Conservation (phyloP, 2,329 filamentous ascomycete species). For the Metarhizium rileyi region DNA sequence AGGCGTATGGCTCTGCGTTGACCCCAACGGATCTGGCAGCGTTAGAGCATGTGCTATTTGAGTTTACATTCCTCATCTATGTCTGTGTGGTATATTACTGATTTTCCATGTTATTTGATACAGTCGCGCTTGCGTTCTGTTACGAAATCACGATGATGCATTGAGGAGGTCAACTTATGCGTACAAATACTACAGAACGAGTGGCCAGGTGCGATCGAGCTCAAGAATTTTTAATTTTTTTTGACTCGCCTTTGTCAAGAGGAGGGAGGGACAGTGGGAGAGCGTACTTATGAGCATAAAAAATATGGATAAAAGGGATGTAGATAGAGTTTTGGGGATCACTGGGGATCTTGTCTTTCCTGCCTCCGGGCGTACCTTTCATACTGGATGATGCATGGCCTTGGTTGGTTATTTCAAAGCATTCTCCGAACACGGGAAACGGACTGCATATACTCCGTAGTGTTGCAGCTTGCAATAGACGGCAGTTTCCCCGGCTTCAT, state of each 20-base stretch:
- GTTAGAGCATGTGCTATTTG: not conserved
- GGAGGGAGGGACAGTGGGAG: not conserved
- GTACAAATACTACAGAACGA: constrained; percentile 2
- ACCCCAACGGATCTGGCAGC: not conserved
- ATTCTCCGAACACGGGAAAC: not conserved
- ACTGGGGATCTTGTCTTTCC: not conserved
- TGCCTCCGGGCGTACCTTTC: not conserved
- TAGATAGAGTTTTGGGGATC: not conserved
- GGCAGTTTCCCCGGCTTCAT: not conserved
- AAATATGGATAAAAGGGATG: not conserved
- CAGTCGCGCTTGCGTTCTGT: not conserved
- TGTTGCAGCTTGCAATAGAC: not conserved
- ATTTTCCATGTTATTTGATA: not conserved
- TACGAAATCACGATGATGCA: not conserved
- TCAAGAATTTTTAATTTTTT: too few species aligned
- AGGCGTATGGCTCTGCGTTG: not conserved
- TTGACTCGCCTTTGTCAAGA: not conserved
- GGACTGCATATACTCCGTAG: not conserved
- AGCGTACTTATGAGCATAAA: not conserved
- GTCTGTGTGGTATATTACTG: not conserved
- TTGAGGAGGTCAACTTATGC: not conserved
- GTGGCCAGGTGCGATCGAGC: not conserved
- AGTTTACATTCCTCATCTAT: not conserved
- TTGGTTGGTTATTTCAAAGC: not conserved
- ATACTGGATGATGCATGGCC: not conserved